phyloP scores from a whole-genome alignment of 164 flowering plant species.

The Piper longum region DNA sequence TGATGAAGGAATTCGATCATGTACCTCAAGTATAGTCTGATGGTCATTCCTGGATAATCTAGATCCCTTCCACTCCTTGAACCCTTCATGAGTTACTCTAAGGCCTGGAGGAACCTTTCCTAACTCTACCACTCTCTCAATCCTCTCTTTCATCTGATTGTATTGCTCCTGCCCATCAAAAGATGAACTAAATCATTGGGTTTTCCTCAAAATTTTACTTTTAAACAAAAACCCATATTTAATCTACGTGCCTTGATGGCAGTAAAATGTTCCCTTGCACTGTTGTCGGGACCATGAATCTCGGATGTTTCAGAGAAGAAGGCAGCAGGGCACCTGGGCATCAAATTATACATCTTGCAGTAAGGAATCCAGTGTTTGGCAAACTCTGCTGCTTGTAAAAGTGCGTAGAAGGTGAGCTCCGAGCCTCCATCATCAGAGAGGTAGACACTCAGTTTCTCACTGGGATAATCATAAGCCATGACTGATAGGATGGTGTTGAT shows the following conservation, averaged over 20 bases:
- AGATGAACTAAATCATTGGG: too few relatives aligned
- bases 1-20: too few relatives aligned
- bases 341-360: conserved; percentile 24
- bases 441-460: conserved; percentile 27
- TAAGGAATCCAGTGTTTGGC: conserved; percentile 34
- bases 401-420: conserved; percentile 27
- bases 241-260: too few relatives aligned
- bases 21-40: conserved; percentile 53
- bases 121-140: conserved; percentile 26
- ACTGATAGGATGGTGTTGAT: conserved; percentile 27
- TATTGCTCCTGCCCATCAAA: conserved; percentile 25
- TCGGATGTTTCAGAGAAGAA: conserved; percentile 12
- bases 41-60: conserved; percentile 35
- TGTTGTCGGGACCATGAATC: too few relatives aligned
- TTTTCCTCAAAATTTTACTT: too few relatives aligned
- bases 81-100: conserved; percentile 23
- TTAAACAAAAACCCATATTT: too few relatives aligned
- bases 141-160: conserved; percentile 34
- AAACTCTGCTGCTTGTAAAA: conserved; percentile 31
- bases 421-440: conserved; percentile 39
- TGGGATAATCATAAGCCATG: conserved; percentile 33
- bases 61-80: conserved; percentile 34
- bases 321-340: conserved; percentile 27
- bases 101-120: conserved; percentile 34
- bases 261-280: too few relatives aligned